phyloP scores from a whole-genome alignment of 768 basidiomycete genomes.

The Macrolepiota fuliginosa region DNA sequence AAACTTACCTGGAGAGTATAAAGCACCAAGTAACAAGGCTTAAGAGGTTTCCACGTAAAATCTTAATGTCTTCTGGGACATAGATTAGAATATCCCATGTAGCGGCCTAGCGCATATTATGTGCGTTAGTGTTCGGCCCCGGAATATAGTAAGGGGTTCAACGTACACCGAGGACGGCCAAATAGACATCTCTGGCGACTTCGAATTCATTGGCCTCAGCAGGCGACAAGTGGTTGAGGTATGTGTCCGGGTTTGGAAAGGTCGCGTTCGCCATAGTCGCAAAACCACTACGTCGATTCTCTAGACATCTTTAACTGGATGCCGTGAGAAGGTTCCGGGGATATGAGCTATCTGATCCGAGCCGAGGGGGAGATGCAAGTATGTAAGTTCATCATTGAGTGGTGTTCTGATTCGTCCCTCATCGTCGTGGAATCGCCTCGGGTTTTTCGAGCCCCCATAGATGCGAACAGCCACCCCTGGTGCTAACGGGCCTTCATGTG shows the following conservation, averaged over 20 bases:
- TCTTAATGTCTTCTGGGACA: constrained; percentile 23
- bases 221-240: constrained; percentile 25
- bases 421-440: no score
- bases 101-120: constrained; percentile 18
- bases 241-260: constrained; percentile 21
- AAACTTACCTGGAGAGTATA: constrained; percentile 28
- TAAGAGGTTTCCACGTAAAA: constrained; percentile 19
- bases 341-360: no score
- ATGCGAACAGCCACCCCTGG: no score
- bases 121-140: not conserved
- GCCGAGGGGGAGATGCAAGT: no score
- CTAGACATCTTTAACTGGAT: no score
- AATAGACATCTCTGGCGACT: constrained; percentile 22
- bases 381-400: no score
- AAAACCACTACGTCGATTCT: no score
- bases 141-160: not conserved
- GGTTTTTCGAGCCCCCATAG: no score
- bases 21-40: constrained; percentile 23
- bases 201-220: constrained; percentile 21
- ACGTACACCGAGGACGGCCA: constrained; percentile 23
- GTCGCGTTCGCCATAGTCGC: not conserved
- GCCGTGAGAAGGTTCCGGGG: no score
- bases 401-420: no score
- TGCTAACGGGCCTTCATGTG: no score
- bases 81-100: constrained; percentile 31